These are phyloP conservation scores for Apiospora aurea DNA, from an alignment of 2,329 filamentous ascomycete species.

Conservation along the genomic window DNA sequence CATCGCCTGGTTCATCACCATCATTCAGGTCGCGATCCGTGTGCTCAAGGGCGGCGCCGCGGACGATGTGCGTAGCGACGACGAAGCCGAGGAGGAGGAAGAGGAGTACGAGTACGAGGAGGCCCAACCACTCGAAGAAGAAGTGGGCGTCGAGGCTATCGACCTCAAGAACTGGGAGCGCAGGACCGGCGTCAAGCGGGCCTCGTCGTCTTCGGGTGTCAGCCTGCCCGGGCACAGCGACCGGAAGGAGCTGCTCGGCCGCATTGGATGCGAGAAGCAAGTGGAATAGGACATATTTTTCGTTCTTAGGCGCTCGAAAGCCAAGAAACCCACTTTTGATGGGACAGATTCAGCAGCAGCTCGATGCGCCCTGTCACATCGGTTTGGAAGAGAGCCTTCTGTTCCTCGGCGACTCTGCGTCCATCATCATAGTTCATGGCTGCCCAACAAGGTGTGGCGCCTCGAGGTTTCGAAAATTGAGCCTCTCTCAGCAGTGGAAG, in stretches of 20 bases:
- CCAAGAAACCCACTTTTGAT: background rate
- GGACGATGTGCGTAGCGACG: conserved; percentile 88
- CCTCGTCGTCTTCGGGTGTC: conserved; percentile 62
- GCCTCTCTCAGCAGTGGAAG: conserved; percentile 2
- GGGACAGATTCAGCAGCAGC: background rate
- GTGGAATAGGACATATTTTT: conserved; percentile 51
- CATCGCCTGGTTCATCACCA: conserved; percentile 89
- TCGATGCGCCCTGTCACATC: background rate
- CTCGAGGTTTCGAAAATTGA: conserved; percentile 11
- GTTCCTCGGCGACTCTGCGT: background rate
- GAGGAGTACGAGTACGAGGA: conserved; percentile 62
- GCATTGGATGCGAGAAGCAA: conserved; percentile 85
- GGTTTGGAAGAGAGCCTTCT: background rate
- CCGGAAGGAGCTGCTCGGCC: conserved; percentile 79
- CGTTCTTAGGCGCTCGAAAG: background rate
- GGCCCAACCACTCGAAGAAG: conserved; percentile 70
- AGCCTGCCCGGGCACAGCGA: conserved; percentile 76
- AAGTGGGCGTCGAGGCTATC: conserved; percentile 76
- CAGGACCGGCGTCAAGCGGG: conserved; percentile 61
- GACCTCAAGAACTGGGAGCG: conserved; percentile 71
- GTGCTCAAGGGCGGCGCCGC: conserved; percentile 80
- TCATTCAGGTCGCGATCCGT: conserved; percentile 80
- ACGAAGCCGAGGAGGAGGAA: conserved; percentile 74
- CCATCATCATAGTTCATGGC: background rate
- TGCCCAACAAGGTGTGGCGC: background rate